phyloP scores from a whole-genome alignment of 306 rosid genomes.

The Prunus dulcis region DNA sequence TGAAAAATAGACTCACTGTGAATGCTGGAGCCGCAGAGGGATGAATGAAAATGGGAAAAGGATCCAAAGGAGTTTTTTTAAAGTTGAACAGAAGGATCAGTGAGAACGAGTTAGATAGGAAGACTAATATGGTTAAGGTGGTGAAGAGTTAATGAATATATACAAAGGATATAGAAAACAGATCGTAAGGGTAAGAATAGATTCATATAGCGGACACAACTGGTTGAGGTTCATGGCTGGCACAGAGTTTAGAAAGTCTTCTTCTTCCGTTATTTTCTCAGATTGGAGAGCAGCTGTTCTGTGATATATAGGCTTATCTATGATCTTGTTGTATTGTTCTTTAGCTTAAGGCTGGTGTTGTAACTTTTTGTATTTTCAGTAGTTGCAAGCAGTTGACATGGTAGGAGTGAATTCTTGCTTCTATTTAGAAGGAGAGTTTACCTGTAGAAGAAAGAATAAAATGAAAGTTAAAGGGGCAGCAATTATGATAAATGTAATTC shows the following conservation, averaged over 20 bases:
- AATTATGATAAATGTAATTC: not conserved
- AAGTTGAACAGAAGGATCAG: not conserved
- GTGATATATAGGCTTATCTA: no score
- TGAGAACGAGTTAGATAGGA: not conserved
- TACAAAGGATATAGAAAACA: not conserved
- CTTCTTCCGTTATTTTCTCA: no score
- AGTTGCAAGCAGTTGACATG: constrained; percentile 6
- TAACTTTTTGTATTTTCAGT: no score
- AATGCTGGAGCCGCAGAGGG: not conserved
- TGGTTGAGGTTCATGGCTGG: not conserved
- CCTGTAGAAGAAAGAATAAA: not conserved
- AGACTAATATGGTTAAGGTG: not conserved
- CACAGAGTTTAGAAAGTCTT: not conserved
- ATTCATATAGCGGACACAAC: not conserved
- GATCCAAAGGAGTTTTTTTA: not conserved
- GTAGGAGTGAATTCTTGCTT: constrained; percentile 6
- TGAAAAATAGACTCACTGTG: not conserved
- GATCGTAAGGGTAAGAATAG: not conserved
- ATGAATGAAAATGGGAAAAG: not conserved
- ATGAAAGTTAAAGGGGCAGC: not conserved
- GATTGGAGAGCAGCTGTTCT: no score
- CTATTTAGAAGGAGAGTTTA: not conserved
- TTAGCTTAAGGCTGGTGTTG: no score
- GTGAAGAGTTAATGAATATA: not conserved
- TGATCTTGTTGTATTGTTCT: no score